Conservation (phyloP, 176 grass and related monocot genomes). For the Pontederia crassipes region DNA sequence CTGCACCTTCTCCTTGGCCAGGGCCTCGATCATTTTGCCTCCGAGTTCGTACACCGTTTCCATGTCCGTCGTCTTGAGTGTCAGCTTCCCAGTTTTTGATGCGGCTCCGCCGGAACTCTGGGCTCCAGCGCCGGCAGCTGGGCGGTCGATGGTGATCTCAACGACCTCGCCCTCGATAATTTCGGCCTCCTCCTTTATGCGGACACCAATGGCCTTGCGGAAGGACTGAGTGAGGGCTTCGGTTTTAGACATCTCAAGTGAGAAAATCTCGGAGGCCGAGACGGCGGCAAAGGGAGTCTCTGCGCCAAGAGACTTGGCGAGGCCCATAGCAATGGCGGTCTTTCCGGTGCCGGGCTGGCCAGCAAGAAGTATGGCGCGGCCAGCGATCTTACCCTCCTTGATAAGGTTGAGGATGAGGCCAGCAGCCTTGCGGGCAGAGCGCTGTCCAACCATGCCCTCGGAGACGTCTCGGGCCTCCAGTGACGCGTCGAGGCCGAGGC, state of each 20-base stretch:
- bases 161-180: slow-evolving; percentile 99
- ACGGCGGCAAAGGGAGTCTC: slow-evolving; percentile 90
- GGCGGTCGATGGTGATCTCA: slow-evolving; percentile 83
- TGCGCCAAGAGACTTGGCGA: slow-evolving; percentile 81
- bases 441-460: slow-evolving; percentile 97
- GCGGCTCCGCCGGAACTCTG: slow-evolving; percentile 8
- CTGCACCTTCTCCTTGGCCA: slow-evolving; percentile 92
- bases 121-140: slow-evolving; percentile 20
- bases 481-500: slow-evolving; percentile 72
- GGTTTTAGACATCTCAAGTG: slow-evolving; percentile 88
- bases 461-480: slow-evolving; percentile 75
- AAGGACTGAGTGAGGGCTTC: slow-evolving; percentile 89
- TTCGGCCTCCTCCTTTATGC: slow-evolving; percentile 98
- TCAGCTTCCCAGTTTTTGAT: slow-evolving; percentile 64
- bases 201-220: slow-evolving; percentile 79
- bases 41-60: slow-evolving; percentile 92
- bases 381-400: slow-evolving; percentile 70
- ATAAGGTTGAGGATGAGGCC: slow-evolving; percentile 91
- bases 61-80: slow-evolving; percentile 92
- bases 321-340: slow-evolving; percentile 88
- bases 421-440: slow-evolving; percentile 59
- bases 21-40: slow-evolving; percentile 94
- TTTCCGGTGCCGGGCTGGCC: slow-evolving; percentile 93
- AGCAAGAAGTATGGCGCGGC: slow-evolving; percentile 70
- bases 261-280: slow-evolving; percentile 83